These are phyloP conservation scores for Scedosporium apiospermum DNA, from an alignment of 2,329 filamentous ascomycete species.

Conservation along the genomic window DNA sequence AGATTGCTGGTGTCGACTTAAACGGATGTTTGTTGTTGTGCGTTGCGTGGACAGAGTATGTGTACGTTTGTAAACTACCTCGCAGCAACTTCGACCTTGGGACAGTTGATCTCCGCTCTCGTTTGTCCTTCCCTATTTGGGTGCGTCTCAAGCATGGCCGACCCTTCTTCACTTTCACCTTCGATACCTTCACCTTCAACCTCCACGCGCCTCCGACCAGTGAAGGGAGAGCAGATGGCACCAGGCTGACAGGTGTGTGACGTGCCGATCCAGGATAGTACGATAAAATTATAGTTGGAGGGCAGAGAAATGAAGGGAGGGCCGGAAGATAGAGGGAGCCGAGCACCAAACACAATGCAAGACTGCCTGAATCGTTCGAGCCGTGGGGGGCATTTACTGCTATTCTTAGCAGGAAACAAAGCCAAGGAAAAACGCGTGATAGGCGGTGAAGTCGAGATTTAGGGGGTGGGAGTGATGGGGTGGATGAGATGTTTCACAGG, in stretches of 20 bases:
- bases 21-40: background rate
- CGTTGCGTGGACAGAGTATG: background rate
- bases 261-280: background rate
- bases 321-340: conserved; percentile 1
- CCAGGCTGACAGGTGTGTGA: background rate
- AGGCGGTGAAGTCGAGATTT: background rate
- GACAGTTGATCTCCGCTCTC: background rate
- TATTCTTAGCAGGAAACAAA: conserved; percentile 1
- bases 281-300: background rate
- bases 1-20: background rate
- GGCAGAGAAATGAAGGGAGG: background rate
- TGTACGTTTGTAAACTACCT: too few species aligned
- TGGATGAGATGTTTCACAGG: background rate
- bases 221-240: background rate
- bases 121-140: background rate
- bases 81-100: too few species aligned
- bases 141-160: background rate
- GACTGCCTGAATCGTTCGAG: background rate
- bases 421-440: background rate
- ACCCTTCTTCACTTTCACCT: too few species aligned
- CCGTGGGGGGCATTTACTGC: background rate
- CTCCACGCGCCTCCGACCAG: background rate
- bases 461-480: background rate
- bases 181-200: background rate
- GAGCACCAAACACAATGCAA: background rate